A percentile compares a stretch with the other conserved stretches of the same genome.
These are phyloP conservation scores for Tetragonia tetragonoides DNA, from an alignment of 148 eudicot genomes.

Conservation along the genomic window DNA sequence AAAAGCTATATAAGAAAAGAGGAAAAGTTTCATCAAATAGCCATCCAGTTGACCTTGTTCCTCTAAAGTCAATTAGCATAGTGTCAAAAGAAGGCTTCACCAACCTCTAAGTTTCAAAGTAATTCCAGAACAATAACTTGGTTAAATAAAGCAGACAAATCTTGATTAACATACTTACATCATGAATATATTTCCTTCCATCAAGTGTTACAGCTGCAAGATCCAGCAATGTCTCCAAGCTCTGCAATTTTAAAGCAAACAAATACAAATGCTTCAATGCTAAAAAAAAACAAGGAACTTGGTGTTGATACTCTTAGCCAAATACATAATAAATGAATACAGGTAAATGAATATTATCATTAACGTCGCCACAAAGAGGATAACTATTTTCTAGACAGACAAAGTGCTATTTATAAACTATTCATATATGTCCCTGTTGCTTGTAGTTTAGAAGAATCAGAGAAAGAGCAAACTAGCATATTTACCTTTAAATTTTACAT, in stretches of 20 bases:
- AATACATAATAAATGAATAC: not conserved
- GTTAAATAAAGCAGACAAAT: not conserved
- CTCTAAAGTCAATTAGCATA: not conserved
- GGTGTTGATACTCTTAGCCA: not conserved
- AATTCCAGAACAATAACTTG: not conserved
- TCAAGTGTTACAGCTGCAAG: slow-evolving; percentile 27
- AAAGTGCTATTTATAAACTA: no score
- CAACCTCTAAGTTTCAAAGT: not conserved
- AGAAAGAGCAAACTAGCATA: no score
- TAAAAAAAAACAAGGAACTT: not conserved
- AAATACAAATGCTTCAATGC: not conserved
- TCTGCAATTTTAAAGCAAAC: slow-evolving; percentile 29
- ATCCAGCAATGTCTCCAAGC: slow-evolving; percentile 40
- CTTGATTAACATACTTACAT: slow-evolving; percentile 16
- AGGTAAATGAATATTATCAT: not conserved
- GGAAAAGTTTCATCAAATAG: not conserved
- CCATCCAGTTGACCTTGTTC: not conserved
- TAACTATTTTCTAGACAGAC: no score
- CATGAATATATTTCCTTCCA: slow-evolving; percentile 14
- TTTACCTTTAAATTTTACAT: no score
- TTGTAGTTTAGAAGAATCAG: no score
- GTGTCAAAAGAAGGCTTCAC: not conserved
- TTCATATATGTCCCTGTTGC: no score
- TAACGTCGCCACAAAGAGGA: no score
- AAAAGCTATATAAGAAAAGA: not conserved